These are phyloP conservation scores for Chaetomium sp. DNA, from an alignment of 2,329 filamentous ascomycete genomes.

Conservation along the genomic window DNA sequence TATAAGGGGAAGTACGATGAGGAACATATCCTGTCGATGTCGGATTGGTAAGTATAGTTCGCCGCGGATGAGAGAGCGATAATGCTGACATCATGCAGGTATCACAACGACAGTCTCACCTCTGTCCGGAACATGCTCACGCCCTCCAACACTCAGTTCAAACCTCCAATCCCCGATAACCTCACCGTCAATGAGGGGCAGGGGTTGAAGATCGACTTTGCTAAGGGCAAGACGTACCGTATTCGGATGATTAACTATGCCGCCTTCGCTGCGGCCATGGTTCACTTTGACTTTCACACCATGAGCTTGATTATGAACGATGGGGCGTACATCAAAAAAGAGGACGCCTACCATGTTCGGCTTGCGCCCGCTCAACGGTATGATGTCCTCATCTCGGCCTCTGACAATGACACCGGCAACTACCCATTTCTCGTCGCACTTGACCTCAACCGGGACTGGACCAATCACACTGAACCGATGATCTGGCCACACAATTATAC, in stretches of 20 bases:
- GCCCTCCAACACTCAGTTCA: conserved; percentile 34
- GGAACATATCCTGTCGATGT: conserved; percentile 50
- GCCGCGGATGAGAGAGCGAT: background rate
- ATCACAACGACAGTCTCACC: conserved; percentile 34
- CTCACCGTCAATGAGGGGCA: conserved; percentile 40
- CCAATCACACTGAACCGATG: conserved; percentile 20
- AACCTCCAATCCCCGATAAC: conserved; percentile 36
- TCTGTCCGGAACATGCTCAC: conserved; percentile 36
- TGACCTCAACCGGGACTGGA: conserved; percentile 39
- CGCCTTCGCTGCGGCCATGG: conserved; percentile 37
- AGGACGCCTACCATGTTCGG: conserved; percentile 34
- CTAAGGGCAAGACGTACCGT: conserved; percentile 40
- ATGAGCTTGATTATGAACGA: conserved; percentile 43
- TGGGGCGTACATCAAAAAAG: conserved; percentile 33
- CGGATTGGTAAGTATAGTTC: conserved; percentile 22
- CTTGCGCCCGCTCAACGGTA: conserved; percentile 40
- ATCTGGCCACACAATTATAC: conserved; percentile 37
- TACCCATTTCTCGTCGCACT: conserved; percentile 39
- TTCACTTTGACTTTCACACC: conserved; percentile 38
- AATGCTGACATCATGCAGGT: conserved; percentile 28
- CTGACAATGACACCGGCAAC: conserved; percentile 32
- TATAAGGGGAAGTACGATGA: conserved; percentile 49
- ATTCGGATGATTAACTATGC: conserved; percentile 42
- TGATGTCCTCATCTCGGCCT: conserved; percentile 35
- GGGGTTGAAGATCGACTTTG: conserved; percentile 31